Evolutionary conservation across 108 stramenopile species (phyloP).

Genomic region (Schizochytrium sp.): DNA sequence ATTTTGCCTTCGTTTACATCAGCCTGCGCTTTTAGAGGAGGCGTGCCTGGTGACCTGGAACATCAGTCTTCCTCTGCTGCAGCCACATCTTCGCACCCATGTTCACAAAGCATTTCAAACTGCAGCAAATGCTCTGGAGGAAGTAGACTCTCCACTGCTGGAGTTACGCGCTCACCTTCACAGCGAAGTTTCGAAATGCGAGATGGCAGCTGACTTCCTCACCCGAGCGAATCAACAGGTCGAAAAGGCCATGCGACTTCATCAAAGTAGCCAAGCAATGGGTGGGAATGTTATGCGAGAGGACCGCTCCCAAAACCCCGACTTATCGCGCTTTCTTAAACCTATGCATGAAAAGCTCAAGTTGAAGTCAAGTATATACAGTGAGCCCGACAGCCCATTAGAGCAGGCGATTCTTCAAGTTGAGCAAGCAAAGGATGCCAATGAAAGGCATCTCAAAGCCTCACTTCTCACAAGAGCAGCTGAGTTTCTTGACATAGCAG

Average conservation of each 20-base stretch:
- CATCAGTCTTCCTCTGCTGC: slow-evolving; percentile 63
- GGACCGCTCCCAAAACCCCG: background rate
- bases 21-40: slow-evolving; percentile 72
- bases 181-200: slow-evolving; percentile 73
- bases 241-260: slow-evolving; percentile 67
- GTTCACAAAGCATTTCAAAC: slow-evolving; percentile 70
- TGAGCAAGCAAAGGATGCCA: slow-evolving; percentile 63
- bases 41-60: slow-evolving; percentile 71
- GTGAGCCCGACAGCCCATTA: slow-evolving; percentile 62
- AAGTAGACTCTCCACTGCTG: slow-evolving; percentile 70
- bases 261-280: slow-evolving; percentile 64
- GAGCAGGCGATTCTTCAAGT: slow-evolving; percentile 61
- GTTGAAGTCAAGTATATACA: slow-evolving; percentile 55
- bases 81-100: slow-evolving; percentile 68
- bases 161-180: slow-evolving; percentile 72
- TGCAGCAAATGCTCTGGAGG: slow-evolving; percentile 68
- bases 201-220: slow-evolving; percentile 70
- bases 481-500: background rate
- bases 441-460: slow-evolving; percentile 23
- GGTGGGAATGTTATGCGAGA: background rate
- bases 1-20: slow-evolving; percentile 65
- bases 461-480: slow-evolving; percentile 58
- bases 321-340: slow-evolving; percentile 50
- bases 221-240: slow-evolving; percentile 69
- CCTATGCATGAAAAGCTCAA: slow-evolving; percentile 56